Base-by-base conservation (phyloP, 2,329 filamentous ascomycete species). In the Monilinia fructicola region DNA sequence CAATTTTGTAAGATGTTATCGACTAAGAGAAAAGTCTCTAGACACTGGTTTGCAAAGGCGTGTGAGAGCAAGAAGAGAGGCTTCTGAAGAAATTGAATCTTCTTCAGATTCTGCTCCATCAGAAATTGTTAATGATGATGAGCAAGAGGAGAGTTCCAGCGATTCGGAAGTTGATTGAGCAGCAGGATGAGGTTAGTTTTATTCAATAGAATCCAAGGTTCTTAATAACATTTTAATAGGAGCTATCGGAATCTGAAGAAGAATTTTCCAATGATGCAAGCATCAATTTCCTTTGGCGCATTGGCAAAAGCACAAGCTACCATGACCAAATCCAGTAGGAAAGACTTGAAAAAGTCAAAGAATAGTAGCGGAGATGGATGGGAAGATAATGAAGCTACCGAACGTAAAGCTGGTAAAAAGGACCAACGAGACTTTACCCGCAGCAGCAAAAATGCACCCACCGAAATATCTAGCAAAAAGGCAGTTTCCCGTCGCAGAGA, bases 371-470 rank as follows among this genome's bases (percentile, higher is more conserved):
- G 67, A 46, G 67, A 74, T 70, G 68, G 69, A 66, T 74, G 73
- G 69, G 73, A 76, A 67, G 75, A 82, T 65, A 77, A 77, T 55
- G 77, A 81, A 72, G 77, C 78, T 6, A 73, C 76, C 44, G 80
- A 82, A 70, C 78, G 79, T 54, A 80, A 80, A 71, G 73, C 73
- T 28, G 71, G 76, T 21, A 68, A 79, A 61, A 76, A 78, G 73
- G 74, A 78, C 74, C 75, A 71, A 74, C 71, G 77, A 78, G 77
- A 75, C 73, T 79, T 73, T 74, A 80, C 74, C 74, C 84, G 89
- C 31, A 79, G 87, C 16, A 93, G 87, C 77, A 99, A 99, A 79
- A 93, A 98, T 79, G 95, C 95, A 0, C 95, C 95, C 0, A 87
- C 87, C 54, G 88, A 95, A 67, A 86, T 92, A 76, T 88, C 92